A percentile compares a stretch with the other conserved stretches of the same genome.
These are phyloP conservation scores for Hanseniaspora meyeri DNA, from an alignment of 805 yeast genomes.

Conservation along the genomic window DNA sequence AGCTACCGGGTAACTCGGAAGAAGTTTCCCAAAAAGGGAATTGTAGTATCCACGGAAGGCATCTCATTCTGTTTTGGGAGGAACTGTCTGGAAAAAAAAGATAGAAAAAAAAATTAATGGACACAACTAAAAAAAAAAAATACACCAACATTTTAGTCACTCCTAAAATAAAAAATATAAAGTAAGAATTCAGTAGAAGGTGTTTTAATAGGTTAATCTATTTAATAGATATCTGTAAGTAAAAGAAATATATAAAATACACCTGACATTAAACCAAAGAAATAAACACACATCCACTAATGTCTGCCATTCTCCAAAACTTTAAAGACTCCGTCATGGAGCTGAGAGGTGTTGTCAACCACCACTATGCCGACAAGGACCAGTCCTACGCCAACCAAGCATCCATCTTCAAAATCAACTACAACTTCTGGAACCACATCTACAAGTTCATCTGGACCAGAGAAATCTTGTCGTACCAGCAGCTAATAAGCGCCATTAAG, in stretches of 20 bases:
- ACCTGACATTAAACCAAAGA: too few relatives aligned
- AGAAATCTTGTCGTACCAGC: neutral
- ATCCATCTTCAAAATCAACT: constrained; percentile 9
- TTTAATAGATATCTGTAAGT: too few relatives aligned
- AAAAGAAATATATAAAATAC: too few relatives aligned
- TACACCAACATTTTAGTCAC: too few relatives aligned
- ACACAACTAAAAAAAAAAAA: neutral
- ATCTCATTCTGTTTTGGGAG: too few relatives aligned
- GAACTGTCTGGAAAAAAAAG: too few relatives aligned
- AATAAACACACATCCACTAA: neutral
- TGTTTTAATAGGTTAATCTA: too few relatives aligned
- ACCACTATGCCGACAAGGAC: constrained; percentile 8
- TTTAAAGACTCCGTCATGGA: constrained; percentile 3
- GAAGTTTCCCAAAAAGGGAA: too few relatives aligned
- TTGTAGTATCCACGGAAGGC: too few relatives aligned
- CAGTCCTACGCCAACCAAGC: neutral
- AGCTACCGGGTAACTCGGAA: too few relatives aligned
- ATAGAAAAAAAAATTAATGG: neutral
- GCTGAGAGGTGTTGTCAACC: constrained; percentile 10
- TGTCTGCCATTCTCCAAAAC: constrained; percentile 1
- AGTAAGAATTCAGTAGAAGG: too few relatives aligned
- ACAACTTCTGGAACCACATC: constrained; percentile 7
- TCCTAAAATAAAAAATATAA: too few relatives aligned
- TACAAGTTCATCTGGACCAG: constrained; percentile 4
- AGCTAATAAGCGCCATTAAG: neutral